phyloP scores from a whole-genome alignment of 2,329 filamentous ascomycete genomes.

The Penicillium sclerotiorum region DNA sequence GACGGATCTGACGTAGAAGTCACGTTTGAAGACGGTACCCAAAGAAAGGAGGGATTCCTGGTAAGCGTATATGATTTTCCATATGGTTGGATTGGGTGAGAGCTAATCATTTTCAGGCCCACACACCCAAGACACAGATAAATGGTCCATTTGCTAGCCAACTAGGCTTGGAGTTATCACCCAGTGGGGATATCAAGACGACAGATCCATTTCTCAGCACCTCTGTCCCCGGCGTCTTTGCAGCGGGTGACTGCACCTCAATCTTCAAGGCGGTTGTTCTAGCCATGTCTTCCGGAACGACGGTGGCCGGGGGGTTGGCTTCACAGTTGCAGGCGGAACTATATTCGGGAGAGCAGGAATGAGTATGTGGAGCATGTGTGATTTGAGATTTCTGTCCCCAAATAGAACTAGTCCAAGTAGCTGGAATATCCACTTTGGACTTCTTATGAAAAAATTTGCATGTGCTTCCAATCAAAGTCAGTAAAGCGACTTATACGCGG shows the following conservation, averaged over 20 bases:
- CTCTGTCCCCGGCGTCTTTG: slow-evolving; percentile 56
- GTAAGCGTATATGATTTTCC: slow-evolving; percentile 6
- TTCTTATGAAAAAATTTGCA: no score
- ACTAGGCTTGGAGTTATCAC: background rate
- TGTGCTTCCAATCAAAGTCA: no score
- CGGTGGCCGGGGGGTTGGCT: slow-evolving; percentile 5
- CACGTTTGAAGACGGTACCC: background rate
- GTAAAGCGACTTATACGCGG: no score
- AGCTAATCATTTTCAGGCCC: background rate
- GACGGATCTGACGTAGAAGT: background rate
- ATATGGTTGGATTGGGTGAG: background rate
- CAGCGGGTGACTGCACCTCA: slow-evolving; percentile 54
- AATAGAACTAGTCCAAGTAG: no score
- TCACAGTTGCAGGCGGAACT: slow-evolving; percentile 4
- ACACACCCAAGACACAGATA: slow-evolving; percentile 3
- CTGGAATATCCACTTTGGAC: slow-evolving; percentile 16
- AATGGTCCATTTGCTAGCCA: slow-evolving; percentile 4
- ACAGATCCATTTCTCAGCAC: slow-evolving; percentile 52
- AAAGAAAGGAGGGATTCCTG: background rate
- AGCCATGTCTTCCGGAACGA: slow-evolving; percentile 4
- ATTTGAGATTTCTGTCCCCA: no score
- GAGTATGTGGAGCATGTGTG: no score
- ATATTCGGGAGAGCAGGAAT: background rate
- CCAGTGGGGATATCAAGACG: slow-evolving; percentile 48
- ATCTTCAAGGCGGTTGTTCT: slow-evolving; percentile 11